Evolutionary conservation across 345 rosid species (phyloP).

Genomic region (Linum tenue): DNA sequence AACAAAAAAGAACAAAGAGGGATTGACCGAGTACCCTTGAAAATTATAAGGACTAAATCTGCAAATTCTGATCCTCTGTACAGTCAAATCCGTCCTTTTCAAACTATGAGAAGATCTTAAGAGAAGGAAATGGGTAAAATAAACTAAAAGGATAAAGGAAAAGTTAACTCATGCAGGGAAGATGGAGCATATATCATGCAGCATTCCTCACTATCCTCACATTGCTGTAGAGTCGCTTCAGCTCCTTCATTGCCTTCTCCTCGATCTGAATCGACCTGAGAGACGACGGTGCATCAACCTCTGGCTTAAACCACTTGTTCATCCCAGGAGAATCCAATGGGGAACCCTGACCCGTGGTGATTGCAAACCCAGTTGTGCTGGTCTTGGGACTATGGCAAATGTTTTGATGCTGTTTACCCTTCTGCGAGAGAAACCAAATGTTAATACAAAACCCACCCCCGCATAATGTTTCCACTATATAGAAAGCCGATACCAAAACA

Average conservation of each 20-base stretch:
- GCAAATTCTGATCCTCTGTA: neutral
- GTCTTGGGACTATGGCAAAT: conserved; percentile 66
- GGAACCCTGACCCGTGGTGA: conserved; percentile 55
- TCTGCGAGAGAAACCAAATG: conserved; percentile 5
- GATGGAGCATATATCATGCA: neutral
- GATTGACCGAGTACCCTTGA: neutral
- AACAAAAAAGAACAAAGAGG: neutral
- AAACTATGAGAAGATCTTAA: neutral
- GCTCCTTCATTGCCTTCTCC: conserved; percentile 91
- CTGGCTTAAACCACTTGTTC: conserved; percentile 95
- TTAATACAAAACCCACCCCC: neutral
- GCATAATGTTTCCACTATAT: too few relatives aligned
- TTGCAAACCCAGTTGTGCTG: conserved; percentile 61
- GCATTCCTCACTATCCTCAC: conserved; percentile 72
- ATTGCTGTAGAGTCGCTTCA: conserved; percentile 73
- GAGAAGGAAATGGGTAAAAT: neutral
- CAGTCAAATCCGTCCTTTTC: neutral
- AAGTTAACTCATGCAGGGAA: neutral
- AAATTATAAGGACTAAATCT: neutral
- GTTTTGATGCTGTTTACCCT: conserved; percentile 58
- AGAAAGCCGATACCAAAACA: too few relatives aligned
- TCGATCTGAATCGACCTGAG: conserved; percentile 87
- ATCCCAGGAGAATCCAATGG: conserved; percentile 76
- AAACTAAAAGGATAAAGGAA: neutral
- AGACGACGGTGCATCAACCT: conserved; percentile 55